phyloP scores from a whole-genome alignment of 2,329 filamentous ascomycete genomes.

The Trichoderma pleuroti region DNA sequence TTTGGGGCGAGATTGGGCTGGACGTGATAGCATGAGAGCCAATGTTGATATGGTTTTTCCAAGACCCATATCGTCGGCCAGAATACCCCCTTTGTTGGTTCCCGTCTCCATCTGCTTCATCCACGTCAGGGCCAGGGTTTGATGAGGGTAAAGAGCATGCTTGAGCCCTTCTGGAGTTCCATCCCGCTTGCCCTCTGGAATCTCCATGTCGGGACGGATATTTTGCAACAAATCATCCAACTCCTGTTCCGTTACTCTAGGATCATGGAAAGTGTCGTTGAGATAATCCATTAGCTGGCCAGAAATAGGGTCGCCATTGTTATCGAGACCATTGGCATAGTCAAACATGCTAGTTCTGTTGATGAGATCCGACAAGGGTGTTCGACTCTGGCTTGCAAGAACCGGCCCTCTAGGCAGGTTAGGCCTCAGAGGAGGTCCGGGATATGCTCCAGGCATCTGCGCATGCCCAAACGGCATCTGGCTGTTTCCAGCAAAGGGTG shows the following conservation, averaged over 20 bases:
- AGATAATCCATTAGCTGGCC: slow-evolving; percentile 33
- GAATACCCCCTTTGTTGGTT: slow-evolving; percentile 78
- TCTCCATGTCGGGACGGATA: slow-evolving; percentile 68
- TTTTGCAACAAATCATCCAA: slow-evolving; percentile 68
- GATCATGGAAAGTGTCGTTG: slow-evolving; percentile 36
- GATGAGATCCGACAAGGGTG: slow-evolving; percentile 35
- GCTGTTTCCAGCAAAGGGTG: background rate
- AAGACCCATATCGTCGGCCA: slow-evolving; percentile 91
- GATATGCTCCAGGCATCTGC: slow-evolving; percentile 13
- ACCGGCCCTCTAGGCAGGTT: background rate
- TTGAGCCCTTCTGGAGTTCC: slow-evolving; percentile 67
- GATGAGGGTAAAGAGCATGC: slow-evolving; percentile 72
- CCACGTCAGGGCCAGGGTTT: slow-evolving; percentile 80
- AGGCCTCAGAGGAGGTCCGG: background rate
- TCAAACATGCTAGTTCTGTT: slow-evolving; percentile 38
- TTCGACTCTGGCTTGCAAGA: background rate
- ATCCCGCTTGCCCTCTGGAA: slow-evolving; percentile 58
- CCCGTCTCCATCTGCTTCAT: slow-evolving; percentile 76
- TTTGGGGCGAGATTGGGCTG: slow-evolving; percentile 46
- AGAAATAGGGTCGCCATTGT: slow-evolving; percentile 36
- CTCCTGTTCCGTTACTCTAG: slow-evolving; percentile 53
- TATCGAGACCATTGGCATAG: slow-evolving; percentile 35
- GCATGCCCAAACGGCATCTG: background rate
- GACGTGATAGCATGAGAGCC: slow-evolving; percentile 67
- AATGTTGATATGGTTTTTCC: slow-evolving; percentile 87